Evolutionary conservation across 2,329 filamentous ascomycete genomes (phyloP).

Genomic region (Reticulascus tulasneorum): DNA sequence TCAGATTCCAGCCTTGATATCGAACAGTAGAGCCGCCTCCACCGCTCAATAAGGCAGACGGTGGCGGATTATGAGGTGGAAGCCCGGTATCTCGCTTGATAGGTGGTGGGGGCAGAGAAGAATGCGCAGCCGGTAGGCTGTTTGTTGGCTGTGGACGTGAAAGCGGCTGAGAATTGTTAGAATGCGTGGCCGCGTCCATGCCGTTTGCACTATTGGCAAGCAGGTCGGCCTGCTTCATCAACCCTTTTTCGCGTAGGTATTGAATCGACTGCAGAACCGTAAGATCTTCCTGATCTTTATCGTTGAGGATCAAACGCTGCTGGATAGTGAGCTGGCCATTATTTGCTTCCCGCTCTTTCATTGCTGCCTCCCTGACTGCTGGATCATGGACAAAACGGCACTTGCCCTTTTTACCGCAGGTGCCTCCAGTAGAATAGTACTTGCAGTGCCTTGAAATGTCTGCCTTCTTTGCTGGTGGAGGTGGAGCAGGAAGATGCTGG

Average conservation of each 20-base stretch:
- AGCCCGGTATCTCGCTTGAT: conserved; percentile 24
- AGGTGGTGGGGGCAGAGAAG: conserved; percentile 30
- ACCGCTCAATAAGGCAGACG: conserved; percentile 20
- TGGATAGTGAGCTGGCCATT: conserved; percentile 63
- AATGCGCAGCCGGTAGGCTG: conserved; percentile 32
- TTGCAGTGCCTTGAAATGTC: conserved; percentile 66
- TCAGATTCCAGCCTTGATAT: conserved; percentile 35
- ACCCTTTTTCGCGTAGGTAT: conserved; percentile 58
- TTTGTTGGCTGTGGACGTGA: conserved; percentile 5
- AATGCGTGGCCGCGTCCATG: background rate
- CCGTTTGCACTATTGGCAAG: conserved; percentile 17
- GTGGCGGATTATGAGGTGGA: conserved; percentile 28
- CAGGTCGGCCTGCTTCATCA: conserved; percentile 35
- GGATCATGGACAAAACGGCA: conserved; percentile 68
- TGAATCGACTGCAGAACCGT: conserved; percentile 63
- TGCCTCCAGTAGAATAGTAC: conserved; percentile 66
- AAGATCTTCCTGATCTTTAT: conserved; percentile 65
- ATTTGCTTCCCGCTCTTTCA: conserved; percentile 61
- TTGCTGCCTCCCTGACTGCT: conserved; percentile 57
- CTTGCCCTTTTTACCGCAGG: conserved; percentile 70
- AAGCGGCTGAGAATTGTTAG: background rate
- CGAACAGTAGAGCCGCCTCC: conserved; percentile 19
- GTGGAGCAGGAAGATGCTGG: conserved; percentile 26
- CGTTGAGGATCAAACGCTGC: conserved; percentile 62
- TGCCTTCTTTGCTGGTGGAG: conserved; percentile 51